Conservation (phyloP, 768 basidiomycete species). For the Gyrodon lividus region DNA sequence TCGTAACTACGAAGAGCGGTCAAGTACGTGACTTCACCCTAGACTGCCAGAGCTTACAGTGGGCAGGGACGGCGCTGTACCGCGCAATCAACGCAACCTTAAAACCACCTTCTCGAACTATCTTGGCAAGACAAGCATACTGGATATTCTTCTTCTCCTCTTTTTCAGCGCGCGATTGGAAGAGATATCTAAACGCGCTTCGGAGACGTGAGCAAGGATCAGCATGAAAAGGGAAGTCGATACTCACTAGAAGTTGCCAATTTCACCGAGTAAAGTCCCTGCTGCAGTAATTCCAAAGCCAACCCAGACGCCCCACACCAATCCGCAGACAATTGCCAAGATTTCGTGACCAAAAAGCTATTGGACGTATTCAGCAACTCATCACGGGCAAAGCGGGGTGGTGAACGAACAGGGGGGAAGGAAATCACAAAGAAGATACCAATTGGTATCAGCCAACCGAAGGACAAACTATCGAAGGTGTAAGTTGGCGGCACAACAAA, state of each 20-base stretch:
- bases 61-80: slow-evolving; percentile 82
- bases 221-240: neutral
- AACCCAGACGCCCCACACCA: slow-evolving; percentile 86
- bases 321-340: slow-evolving; percentile 80
- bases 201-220: slow-evolving; percentile 12
- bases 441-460: slow-evolving; percentile 79
- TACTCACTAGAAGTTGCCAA: slow-evolving; percentile 83
- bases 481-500: neutral
- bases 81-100: slow-evolving; percentile 76
- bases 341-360: slow-evolving; percentile 93
- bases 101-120: slow-evolving; percentile 88
- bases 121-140: slow-evolving; percentile 60
- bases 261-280: slow-evolving; percentile 82
- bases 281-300: slow-evolving; percentile 87
- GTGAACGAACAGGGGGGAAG: slow-evolving; percentile 67
- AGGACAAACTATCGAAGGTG: slow-evolving; percentile 39
- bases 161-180: slow-evolving; percentile 72
- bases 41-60: slow-evolving; percentile 50
- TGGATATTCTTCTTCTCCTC: slow-evolving; percentile 55
- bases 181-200: slow-evolving; percentile 84
- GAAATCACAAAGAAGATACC: slow-evolving; percentile 80
- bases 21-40: neutral
- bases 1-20: slow-evolving; percentile 58
- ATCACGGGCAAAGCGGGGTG: neutral
- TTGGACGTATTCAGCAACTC: slow-evolving; percentile 5